Base-by-base conservation (phyloP, 768 basidiomycete species). In the Amyloporia xantha region DNA sequence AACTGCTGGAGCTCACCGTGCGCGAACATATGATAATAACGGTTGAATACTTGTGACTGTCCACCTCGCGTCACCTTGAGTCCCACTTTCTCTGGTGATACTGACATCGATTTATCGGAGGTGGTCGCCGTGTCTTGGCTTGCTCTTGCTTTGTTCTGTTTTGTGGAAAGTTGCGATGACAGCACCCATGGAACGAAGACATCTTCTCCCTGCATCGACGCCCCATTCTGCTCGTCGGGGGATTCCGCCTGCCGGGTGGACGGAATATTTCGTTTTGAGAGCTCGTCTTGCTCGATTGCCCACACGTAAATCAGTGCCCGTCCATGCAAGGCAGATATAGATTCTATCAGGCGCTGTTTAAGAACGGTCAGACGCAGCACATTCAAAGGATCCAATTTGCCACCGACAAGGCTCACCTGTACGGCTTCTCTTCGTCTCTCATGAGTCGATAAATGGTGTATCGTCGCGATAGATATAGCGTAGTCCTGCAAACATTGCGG, bases 1-100 rank as follows among this genome's bases (percentile, higher is more conserved):
- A 96, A 74, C 11, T 64, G 65, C 15, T 61, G 53, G 41, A 99
- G 75, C 66, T 99, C 96, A 17, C 84, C 88, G 37, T 79, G 70
- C 0, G 80, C 76, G 62, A 97, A 99, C 78, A 99, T 88, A 64
- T 99, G 96, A 62, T 99, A 99, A 62, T 96, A 99, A 48, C 96
- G 77, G 61, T 92, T 82, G 68, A 81, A 88, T 3, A 86, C 72
- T 53, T 77, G 69, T 42, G 66, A 64, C 33, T 21, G 13, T 23
- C 37, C 42, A 52, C n/a, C 48, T 19, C 43, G 35, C 12, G 30
- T 52, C 15, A 10, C 15, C 23, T 17, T 26, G 45, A 12, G 13
- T 11, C 13, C 20, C 19, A 47, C 11, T 37, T 27, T 48, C 38
- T 44, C 27, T 33, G 30, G 30, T 15, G 30, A 33, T n/a, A n/a